Conservation (phyloP, 345 rosid species). For the Lepidium sativum region DNA sequence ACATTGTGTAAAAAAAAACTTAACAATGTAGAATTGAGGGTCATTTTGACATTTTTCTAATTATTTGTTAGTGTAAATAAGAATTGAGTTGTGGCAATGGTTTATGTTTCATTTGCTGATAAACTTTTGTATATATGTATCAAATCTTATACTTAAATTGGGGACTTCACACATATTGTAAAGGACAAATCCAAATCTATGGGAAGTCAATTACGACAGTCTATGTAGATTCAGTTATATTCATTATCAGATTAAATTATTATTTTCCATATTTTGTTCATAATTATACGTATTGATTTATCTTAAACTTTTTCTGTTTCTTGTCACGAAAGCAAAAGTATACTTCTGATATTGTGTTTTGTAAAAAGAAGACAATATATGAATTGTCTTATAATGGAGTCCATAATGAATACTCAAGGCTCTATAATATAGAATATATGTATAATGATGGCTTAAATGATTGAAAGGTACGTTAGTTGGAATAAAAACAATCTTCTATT, state of each 20-base stretch:
- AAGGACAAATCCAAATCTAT: not conserved
- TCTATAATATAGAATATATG: constrained; percentile 8
- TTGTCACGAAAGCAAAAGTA: not conserved
- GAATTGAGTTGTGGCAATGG: not conserved
- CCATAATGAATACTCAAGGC: not conserved
- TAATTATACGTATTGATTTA: not conserved
- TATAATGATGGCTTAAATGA: constrained; percentile 6
- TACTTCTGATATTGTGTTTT: not conserved
- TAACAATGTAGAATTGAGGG: too few relatives aligned
- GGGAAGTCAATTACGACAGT: not conserved
- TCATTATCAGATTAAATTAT: not conserved
- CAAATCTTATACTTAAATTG: not conserved
- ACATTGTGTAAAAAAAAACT: too few relatives aligned
- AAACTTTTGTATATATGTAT: not conserved
- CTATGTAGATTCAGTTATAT: not conserved
- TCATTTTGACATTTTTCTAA: too few relatives aligned
- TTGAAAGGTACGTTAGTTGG: constrained; percentile 7
- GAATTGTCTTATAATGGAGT: not conserved
- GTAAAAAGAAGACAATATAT: too few relatives aligned
- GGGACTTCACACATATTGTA: not conserved
- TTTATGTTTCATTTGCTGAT: not conserved
- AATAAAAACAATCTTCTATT: constrained; percentile 21
- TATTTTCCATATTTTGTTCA: not conserved
- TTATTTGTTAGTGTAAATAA: too few relatives aligned
- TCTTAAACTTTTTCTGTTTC: not conserved